Conservation (phyloP, 441 rosid genomes). For the Sinapis alba region DNA sequence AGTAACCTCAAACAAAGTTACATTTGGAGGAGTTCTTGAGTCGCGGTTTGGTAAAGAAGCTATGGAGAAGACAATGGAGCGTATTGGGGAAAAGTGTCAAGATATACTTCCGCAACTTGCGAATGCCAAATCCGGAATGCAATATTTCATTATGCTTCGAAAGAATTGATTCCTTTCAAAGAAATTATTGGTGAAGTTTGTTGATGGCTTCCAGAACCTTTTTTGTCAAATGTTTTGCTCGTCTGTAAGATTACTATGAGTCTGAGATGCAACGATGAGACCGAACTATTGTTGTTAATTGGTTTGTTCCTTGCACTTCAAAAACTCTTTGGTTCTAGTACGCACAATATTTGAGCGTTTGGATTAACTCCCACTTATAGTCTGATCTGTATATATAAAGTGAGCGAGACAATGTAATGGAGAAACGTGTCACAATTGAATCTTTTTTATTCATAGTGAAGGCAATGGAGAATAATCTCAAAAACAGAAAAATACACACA, state of each 20-base stretch:
- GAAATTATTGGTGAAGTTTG: not conserved
- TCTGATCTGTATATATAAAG: no score
- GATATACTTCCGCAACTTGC: slow-evolving; percentile 26
- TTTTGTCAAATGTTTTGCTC: not conserved
- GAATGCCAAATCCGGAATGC: slow-evolving; percentile 33
- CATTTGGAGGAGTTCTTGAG: slow-evolving; percentile 34
- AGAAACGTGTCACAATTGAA: no score
- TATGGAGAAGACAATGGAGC: slow-evolving; percentile 33
- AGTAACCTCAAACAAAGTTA: slow-evolving; percentile 15
- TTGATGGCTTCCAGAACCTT: not conserved
- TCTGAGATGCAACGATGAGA: not conserved
- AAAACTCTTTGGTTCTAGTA: not conserved
- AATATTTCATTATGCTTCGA: slow-evolving; percentile 28
- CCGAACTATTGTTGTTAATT: not conserved
- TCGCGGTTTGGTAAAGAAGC: slow-evolving; percentile 35
- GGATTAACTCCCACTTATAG: no score
- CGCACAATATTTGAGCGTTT: no score
- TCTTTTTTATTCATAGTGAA: no score
- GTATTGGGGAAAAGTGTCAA: slow-evolving; percentile 2
- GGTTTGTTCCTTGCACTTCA: not conserved
- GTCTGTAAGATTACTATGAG: not conserved
- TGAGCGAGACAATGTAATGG: no score
- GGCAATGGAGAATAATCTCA: no score
- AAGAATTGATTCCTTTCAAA: slow-evolving; percentile 18
- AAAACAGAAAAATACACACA: no score